These are phyloP conservation scores for Leccinum disarticulatum DNA, from an alignment of 768 basidiomycete species.

Conservation along the genomic window DNA sequence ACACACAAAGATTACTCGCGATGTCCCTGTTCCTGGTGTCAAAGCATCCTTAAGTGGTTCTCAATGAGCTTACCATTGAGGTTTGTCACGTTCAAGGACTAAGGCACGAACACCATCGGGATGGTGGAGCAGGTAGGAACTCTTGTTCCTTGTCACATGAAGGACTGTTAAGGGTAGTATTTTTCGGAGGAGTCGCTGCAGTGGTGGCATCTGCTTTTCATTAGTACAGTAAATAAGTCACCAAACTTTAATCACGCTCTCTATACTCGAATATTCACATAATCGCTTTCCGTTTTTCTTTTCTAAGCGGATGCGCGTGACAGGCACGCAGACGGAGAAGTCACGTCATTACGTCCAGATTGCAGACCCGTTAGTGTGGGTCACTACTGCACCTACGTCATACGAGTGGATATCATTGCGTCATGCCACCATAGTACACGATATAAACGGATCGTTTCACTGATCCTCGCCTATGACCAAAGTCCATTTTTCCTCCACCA, in stretches of 20 bases:
- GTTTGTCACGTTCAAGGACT: neutral
- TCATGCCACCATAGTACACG: neutral
- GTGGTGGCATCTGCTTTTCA: neutral
- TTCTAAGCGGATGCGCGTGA: neutral
- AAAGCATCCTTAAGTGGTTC: neutral
- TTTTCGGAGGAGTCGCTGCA: neutral
- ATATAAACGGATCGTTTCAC: neutral
- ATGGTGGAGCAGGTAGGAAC: neutral
- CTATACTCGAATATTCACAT: neutral
- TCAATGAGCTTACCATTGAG: neutral
- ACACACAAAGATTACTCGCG: neutral
- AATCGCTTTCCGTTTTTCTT: neutral
- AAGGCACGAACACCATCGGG: neutral
- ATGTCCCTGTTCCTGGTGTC: neutral
- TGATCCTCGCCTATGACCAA: slow-evolving; percentile 7
- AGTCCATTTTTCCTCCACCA: slow-evolving; percentile 23
- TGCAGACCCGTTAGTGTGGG: neutral
- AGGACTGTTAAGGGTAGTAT: neutral
- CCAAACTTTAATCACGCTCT: neutral
- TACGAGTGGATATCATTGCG: neutral
- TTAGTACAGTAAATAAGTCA: neutral
- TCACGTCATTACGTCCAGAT: neutral
- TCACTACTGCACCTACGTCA: neutral
- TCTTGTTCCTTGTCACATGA: neutral
- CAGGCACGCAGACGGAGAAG: too few relatives aligned